Evolutionary conservation across 2,329 filamentous ascomycete genomes (phyloP).

Genomic region (Pyricularia sp.): DNA sequence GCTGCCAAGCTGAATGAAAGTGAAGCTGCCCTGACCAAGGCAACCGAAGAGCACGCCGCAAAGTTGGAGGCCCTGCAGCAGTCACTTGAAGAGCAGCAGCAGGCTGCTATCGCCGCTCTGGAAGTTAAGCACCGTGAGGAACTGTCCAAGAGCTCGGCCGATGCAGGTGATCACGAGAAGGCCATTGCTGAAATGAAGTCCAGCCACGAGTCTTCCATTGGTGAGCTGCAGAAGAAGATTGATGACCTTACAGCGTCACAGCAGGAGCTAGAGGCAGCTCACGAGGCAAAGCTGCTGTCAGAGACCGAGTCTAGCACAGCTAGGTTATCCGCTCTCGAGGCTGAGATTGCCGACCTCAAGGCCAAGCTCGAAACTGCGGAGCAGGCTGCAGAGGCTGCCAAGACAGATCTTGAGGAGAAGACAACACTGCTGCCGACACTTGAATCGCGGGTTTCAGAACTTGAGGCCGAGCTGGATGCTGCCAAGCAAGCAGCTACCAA

Average conservation of each 20-base stretch:
- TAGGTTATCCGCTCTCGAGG: slow-evolving; percentile 37
- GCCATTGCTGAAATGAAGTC: slow-evolving; percentile 36
- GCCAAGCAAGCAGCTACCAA: slow-evolving; percentile 28
- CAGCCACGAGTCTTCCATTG: slow-evolving; percentile 32
- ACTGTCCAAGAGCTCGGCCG: slow-evolving; percentile 30
- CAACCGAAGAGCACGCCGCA: slow-evolving; percentile 31
- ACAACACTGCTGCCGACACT: slow-evolving; percentile 24
- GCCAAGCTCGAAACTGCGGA: slow-evolving; percentile 33
- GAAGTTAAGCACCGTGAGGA: slow-evolving; percentile 40
- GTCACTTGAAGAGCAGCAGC: slow-evolving; percentile 36
- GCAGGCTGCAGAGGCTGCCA: slow-evolving; percentile 27
- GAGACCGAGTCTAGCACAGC: slow-evolving; percentile 30
- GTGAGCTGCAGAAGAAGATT: slow-evolving; percentile 41
- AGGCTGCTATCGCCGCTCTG: slow-evolving; percentile 33
- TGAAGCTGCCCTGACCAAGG: slow-evolving; percentile 23
- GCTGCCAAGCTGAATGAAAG: slow-evolving; percentile 22
- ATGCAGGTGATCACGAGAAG: slow-evolving; percentile 33
- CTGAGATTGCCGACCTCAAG: slow-evolving; percentile 37
- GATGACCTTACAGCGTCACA: slow-evolving; percentile 37
- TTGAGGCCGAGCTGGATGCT: slow-evolving; percentile 32
- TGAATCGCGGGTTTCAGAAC: slow-evolving; percentile 25
- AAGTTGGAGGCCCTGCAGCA: slow-evolving; percentile 38
- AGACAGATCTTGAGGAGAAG: slow-evolving; percentile 30
- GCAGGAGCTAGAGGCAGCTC: slow-evolving; percentile 29
- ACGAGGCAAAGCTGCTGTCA: slow-evolving; percentile 29